Evolutionary conservation across 139 green algal species (phyloP), one percentile per base, ranked within the genome.

Genomic region (Micractinium sp.): DNA sequence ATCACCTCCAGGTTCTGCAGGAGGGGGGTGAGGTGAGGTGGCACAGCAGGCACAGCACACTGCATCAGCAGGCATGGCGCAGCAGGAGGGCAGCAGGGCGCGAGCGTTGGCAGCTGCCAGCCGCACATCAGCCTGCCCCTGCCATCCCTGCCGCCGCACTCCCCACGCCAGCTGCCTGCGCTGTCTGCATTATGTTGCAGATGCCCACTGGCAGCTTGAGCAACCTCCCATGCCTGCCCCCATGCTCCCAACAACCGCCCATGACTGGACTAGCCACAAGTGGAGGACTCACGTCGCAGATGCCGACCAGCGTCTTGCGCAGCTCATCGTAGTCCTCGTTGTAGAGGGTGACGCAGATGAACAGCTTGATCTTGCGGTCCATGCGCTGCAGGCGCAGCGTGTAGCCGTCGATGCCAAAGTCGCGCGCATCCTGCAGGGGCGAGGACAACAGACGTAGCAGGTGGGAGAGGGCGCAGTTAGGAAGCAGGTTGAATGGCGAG

Each of bases 391-490:
- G 73, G 41, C 90, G 81, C 61, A 93, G 83, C n/a, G 87, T 91
- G 76, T 93, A 93, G 74, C 90, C 90, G 77, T 93, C 90, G 35
- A 91, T 82, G 61, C 90, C 90, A 89, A 93, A 93, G 82, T 93
- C 90, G 29, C 90, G 87, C 5, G 90, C 53, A 60, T 93, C 90
- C 83, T 89, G 86, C 47, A 27, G 73, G 1, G 31, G 31, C 1
- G 18, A 0, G 82, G n/a, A n/a, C n/a, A n/a, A n/a, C n/a, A n/a
- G n/a, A n/a, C n/a, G 39, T n/a, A 0, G 19, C 36, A 56, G 41
- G 78, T 12, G 25, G 20, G 38, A 31, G 31, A 31, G 53, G 80
- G 36, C 14, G 36, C 22, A 22, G 76, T 5, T 61, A 12, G 19
- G n/a, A 61, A 38, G 71, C 2, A 18, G 2, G n/a, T 23, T 20